These are phyloP conservation scores for Cordia subcordata DNA, from an alignment of 257 asterid genomes.

Conservation along the genomic window DNA sequence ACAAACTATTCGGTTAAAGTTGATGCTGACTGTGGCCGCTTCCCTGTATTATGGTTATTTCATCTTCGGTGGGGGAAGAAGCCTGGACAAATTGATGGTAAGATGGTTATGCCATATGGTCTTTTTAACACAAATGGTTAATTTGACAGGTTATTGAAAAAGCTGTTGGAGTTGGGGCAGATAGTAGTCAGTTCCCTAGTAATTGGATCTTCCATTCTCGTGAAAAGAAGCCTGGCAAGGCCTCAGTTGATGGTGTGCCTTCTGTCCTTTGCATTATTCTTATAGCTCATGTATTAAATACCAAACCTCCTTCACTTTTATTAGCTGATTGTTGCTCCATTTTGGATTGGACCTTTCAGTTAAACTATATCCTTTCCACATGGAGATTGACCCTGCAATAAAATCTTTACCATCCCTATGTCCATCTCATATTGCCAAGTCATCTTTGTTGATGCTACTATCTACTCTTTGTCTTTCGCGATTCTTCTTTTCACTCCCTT, in stretches of 20 bases:
- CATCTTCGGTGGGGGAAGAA: conserved; percentile 98
- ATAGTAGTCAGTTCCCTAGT: conserved; percentile 85
- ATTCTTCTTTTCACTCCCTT: too few relatives aligned
- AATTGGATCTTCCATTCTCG: conserved; percentile 94
- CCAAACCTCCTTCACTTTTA: not conserved
- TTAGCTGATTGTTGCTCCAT: not conserved
- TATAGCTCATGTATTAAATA: too few relatives aligned
- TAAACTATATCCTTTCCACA: too few relatives aligned
- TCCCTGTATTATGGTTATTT: conserved; percentile 92
- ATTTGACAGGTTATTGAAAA: conserved; percentile 75
- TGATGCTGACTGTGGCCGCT: conserved; percentile 78
- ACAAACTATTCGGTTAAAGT: conserved; percentile 72
- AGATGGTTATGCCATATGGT: conserved; percentile 31
- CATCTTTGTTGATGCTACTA: too few relatives aligned
- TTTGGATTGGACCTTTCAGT: not conserved
- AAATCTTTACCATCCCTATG: too few relatives aligned
- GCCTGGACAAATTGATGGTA: conserved; percentile 87
- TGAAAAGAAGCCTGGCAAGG: conserved; percentile 94
- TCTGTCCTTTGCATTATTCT: conserved; percentile 40
- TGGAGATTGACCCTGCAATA: too few relatives aligned
- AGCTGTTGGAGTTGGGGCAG: conserved; percentile 90
- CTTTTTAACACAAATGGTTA: conserved; percentile 39
- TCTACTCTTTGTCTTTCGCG: too few relatives aligned
- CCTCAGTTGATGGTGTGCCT: conserved; percentile 92
- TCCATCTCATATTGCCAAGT: too few relatives aligned